Percentiles rank a stretch among this genome's conserved stretches.
phyloP scores from a whole-genome alignment of 768 basidiomycete species.

The Boletellus emodensis region DNA sequence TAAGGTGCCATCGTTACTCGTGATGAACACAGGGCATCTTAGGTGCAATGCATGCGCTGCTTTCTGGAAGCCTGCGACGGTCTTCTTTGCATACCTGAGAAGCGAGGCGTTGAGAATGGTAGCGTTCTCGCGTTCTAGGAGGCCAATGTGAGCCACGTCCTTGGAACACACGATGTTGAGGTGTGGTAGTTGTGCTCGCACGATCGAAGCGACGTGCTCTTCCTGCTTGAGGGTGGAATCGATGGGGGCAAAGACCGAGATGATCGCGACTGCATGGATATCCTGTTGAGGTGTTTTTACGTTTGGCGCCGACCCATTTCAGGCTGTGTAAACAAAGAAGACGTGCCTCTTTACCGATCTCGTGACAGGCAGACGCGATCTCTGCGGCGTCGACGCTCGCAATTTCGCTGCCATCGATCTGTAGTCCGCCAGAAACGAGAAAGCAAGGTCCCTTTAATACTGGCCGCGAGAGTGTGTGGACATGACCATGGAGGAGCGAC shows the following conservation, averaged over 20 bases:
- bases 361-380: conserved; percentile 40
- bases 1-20: conserved; percentile 59
- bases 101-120: conserved; percentile 65
- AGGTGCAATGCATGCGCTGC: conserved; percentile 47
- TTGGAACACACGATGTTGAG: conserved; percentile 51
- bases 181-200: conserved; percentile 37
- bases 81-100: conserved; percentile 52
- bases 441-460: conserved; percentile 29
- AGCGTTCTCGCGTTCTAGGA: conserved; percentile 65
- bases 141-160: conserved; percentile 54
- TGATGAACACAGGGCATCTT: conserved; percentile 50
- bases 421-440: conserved; percentile 37
- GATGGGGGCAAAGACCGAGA: conserved; percentile 47
- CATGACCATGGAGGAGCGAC: neutral
- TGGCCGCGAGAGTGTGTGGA: conserved; percentile 1
- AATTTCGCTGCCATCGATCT: conserved; percentile 50
- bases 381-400: conserved; percentile 40
- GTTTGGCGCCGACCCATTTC: neutral
- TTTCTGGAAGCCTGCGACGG: conserved; percentile 49
- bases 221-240: conserved; percentile 46
- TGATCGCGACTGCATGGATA: conserved; percentile 39
- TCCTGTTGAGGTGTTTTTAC: conserved; percentile 9
- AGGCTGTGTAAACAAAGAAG: neutral
- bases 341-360: conserved; percentile 33
- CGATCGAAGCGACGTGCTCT: conserved; percentile 40